Base-by-base conservation (phyloP, 2,329 filamentous ascomycete genomes). In the Elsinoe arachidis region DNA sequence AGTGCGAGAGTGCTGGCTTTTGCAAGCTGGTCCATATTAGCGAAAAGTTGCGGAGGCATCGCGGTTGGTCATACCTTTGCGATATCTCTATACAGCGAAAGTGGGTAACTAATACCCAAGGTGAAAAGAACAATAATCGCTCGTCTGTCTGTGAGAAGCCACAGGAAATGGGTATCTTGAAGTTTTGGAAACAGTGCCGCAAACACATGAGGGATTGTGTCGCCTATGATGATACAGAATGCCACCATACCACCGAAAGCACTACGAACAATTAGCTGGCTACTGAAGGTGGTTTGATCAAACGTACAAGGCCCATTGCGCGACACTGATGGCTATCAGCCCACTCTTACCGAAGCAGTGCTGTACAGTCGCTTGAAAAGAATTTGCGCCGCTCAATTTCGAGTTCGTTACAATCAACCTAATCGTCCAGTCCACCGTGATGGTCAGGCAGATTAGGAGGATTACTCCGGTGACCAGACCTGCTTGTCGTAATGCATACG, bases 211-310 rank as follows among this genome's bases (percentile, higher is more conserved):
- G 93, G 93, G 68, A 99, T 96, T 0, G 89, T 91, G 71, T 99
- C 93, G 59, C 93, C 93, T 9, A 99, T 88, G 67, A 99, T 96
- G 66, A 99, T 90, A 63, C 91, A 93, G 72, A 97, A 99, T 12
- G 93, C 93, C 57, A 99, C 84, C 93, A 99, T 99, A 62, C 93
- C 93, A 58, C 93, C 93, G 76, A 97, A 99, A 2, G 93, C 93
- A 78, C 76, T 78, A 61, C 10, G 38, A 7, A n/a, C 1, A 1
- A 33, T 60, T 21, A 39, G 49, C 30, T 35, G 56, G 37, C 39
- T 43, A 37, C 33, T 52, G 30, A 23, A 17, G 7, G 33, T 7
- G 10, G n/a, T 15, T 11, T 2, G 23, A 19, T 15, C 33, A 19
- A 38, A 69, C 76, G 62, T 70, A 79, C 76, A 99, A 99, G 26